These are phyloP conservation scores for Metarhizium guizhouense DNA, from an alignment of 2,329 filamentous ascomycete species.

Conservation along the genomic window DNA sequence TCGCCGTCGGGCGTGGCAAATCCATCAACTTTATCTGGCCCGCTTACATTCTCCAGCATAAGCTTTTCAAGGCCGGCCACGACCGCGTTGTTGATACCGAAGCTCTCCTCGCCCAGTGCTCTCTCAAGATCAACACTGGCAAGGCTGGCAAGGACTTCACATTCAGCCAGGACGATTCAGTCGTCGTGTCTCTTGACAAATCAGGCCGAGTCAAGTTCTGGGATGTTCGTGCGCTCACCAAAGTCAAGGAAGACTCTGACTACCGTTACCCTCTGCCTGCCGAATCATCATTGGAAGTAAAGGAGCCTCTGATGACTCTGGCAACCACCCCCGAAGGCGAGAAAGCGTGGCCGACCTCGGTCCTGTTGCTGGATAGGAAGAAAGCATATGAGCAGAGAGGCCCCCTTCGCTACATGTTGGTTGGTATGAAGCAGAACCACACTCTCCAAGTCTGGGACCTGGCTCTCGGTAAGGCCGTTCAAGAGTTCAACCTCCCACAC, in stretches of 20 bases:
- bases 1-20: constrained; percentile 91
- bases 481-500: constrained; percentile 94
- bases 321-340: constrained; percentile 79
- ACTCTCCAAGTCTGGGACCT: constrained; percentile 98
- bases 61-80: constrained; percentile 53
- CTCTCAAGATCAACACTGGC: constrained; percentile 88
- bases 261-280: constrained; percentile 43
- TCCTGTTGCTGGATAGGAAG: constrained; percentile 92
- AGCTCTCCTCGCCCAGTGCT: constrained; percentile 76
- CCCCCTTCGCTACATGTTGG: constrained; percentile 88
- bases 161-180: constrained; percentile 92
- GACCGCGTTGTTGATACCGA: constrained; percentile 75
- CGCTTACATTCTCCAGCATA: constrained; percentile 52
- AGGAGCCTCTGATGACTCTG: constrained; percentile 77
- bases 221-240: constrained; percentile 78
- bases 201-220: constrained; percentile 95
- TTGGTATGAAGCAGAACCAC: constrained; percentile 98
- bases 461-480: constrained; percentile 86
- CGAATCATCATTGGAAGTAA: constrained; percentile 62
- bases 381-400: constrained; percentile 85
- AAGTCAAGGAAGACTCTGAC: constrained; percentile 41
- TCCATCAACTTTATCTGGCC: constrained; percentile 85
- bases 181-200: constrained; percentile 93
- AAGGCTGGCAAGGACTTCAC: constrained; percentile 98
- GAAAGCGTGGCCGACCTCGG: constrained; percentile 94